A percentile compares a stretch with the other conserved stretches of the same genome.
Evolutionary conservation across 73 alveolate genomes (phyloP).

Genomic region (Tetrahymena thermophila): DNA sequence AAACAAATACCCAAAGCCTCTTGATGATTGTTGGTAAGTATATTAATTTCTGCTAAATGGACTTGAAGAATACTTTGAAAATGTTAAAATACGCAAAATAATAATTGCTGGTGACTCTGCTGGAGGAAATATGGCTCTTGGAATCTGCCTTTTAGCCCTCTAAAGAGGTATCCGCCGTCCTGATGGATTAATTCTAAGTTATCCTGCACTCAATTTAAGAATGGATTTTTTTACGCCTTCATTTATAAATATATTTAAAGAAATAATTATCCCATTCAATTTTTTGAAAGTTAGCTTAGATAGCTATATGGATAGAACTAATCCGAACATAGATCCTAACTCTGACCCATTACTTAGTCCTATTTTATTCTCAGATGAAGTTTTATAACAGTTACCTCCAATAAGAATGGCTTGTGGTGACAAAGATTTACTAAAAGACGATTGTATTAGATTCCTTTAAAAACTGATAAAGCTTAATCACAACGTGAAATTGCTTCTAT

Average conservation of each 20-base stretch:
- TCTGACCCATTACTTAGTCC: slow-evolving; percentile 69
- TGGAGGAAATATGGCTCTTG: slow-evolving; percentile 94
- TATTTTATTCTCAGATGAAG: slow-evolving; percentile 5
- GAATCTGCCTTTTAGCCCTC: slow-evolving; percentile 62
- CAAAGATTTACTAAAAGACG: slow-evolving; percentile 26
- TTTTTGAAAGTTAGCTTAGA: slow-evolving; percentile 67
- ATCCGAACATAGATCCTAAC: slow-evolving; percentile 35
- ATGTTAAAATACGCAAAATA: slow-evolving; percentile 26
- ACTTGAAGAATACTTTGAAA: slow-evolving; percentile 55
- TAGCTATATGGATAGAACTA: slow-evolving; percentile 59
- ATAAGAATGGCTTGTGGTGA: slow-evolving; percentile 51
- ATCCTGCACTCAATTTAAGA: slow-evolving; percentile 77
- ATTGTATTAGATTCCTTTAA: slow-evolving; percentile 18
- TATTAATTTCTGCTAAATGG: slow-evolving; percentile 71
- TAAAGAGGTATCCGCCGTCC: slow-evolving; percentile 76
- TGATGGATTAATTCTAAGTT: slow-evolving; percentile 69
- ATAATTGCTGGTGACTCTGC: slow-evolving; percentile 93
- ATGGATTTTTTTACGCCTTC: slow-evolving; percentile 59
- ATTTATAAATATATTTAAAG: slow-evolving; percentile 60
- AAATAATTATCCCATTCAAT: slow-evolving; percentile 64
- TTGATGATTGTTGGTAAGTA: slow-evolving; percentile 85
- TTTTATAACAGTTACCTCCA: slow-evolving; percentile 39
- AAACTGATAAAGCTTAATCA: neutral
- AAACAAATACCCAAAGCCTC: slow-evolving; percentile 74
- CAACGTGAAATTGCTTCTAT: neutral